Conservation (phyloP, 169 alveolate species). For the Perkinsus olseni region DNA sequence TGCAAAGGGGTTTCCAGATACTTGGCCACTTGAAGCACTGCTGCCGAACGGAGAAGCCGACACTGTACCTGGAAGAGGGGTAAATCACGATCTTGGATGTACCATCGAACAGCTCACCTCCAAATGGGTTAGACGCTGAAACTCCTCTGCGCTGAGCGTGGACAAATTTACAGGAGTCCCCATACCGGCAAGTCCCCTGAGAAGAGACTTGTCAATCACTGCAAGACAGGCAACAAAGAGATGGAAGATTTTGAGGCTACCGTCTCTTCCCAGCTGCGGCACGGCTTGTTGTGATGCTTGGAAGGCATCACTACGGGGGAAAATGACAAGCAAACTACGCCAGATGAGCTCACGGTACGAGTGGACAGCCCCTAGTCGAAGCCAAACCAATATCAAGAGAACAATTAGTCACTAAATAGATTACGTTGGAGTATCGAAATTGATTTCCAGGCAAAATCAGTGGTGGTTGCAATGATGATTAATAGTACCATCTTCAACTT, state of each 20-base stretch:
- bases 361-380: no score
- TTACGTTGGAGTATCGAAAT: no score
- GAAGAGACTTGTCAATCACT: background rate
- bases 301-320: background rate
- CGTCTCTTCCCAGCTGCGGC: background rate
- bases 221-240: no score
- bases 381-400: no score
- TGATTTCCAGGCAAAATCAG: no score
- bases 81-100: background rate
- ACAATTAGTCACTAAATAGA: no score
- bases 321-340: background rate
- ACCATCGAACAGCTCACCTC: background rate
- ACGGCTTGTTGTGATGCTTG: background rate
- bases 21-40: background rate
- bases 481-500: no score
- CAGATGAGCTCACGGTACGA: background rate
- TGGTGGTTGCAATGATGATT: no score
- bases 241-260: background rate
- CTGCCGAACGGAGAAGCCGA: background rate
- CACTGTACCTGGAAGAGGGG: background rate
- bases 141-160: background rate
- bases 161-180: background rate
- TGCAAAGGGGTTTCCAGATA: background rate
- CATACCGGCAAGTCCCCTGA: background rate
- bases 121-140: background rate